Conservation (phyloP, 2,329 filamentous ascomycete genomes). For the Scedosporium boydii region DNA sequence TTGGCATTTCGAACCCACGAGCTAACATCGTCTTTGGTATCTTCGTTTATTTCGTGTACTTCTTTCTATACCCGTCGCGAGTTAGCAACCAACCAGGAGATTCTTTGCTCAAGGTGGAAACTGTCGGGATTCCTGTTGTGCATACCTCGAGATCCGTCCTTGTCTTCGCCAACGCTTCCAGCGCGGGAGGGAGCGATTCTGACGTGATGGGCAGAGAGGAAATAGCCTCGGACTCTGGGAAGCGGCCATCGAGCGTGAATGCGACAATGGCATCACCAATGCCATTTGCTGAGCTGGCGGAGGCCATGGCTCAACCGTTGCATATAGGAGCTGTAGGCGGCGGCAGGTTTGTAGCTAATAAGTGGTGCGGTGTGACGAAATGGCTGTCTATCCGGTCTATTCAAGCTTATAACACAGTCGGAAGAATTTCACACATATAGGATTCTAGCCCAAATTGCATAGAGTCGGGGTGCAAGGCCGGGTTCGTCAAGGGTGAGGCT, state of each 20-base stretch:
- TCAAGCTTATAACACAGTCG: background rate
- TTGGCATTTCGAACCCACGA: slow-evolving; percentile 81
- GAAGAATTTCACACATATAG: background rate
- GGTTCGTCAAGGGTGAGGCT: background rate
- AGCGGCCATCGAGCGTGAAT: slow-evolving; percentile 29
- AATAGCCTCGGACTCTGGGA: slow-evolving; percentile 26
- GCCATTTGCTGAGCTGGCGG: slow-evolving; percentile 15
- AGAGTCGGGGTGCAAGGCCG: background rate
- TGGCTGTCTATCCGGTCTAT: background rate
- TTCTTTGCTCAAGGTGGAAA: background rate
- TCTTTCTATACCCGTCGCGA: slow-evolving; percentile 40
- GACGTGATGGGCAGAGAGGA: slow-evolving; percentile 26
- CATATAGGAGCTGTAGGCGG: background rate
- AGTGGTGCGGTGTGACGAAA: background rate
- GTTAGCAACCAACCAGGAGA: background rate
- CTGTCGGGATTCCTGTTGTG: background rate
- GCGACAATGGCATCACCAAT: slow-evolving; percentile 29
- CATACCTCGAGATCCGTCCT: slow-evolving; percentile 30
- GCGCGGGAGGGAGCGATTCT: slow-evolving; percentile 26
- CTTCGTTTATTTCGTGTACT: slow-evolving; percentile 66
- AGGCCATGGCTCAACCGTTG: slow-evolving; percentile 18
- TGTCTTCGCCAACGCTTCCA: slow-evolving; percentile 25
- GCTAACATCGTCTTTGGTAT: slow-evolving; percentile 70
- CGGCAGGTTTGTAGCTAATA: background rate
- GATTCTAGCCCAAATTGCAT: background rate